Evolutionary conservation across 495 filamentous ascomycete species (phyloP).

Genomic region (Polyplosphaeria fusca): DNA sequence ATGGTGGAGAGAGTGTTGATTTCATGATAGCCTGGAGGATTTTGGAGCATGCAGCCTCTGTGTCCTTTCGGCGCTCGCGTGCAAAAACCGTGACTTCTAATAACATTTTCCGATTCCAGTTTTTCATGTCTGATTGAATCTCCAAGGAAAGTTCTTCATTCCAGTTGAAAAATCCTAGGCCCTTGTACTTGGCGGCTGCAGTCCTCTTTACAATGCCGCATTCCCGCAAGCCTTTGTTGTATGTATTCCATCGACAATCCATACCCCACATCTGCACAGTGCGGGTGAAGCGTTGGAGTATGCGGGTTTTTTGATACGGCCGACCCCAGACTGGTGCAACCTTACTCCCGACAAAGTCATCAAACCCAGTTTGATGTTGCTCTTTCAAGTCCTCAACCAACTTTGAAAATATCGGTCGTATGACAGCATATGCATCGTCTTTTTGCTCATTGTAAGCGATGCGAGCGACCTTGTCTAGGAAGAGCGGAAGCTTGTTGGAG

Average conservation of each 20-base stretch:
- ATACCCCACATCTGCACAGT: not conserved
- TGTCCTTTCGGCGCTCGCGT: not conserved
- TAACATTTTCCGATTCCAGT: not conserved
- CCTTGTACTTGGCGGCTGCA: not conserved
- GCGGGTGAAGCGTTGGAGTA: not conserved
- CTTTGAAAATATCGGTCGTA: not conserved
- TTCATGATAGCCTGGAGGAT: not conserved
- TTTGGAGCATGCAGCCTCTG: not conserved
- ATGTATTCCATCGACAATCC: conserved; percentile 6
- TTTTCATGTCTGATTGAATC: not conserved
- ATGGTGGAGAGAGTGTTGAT: not conserved
- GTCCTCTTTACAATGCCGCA: not conserved
- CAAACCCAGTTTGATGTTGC: not conserved
- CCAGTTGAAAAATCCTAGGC: conserved; percentile 5
- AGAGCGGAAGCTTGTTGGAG: not conserved
- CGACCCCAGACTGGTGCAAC: not conserved
- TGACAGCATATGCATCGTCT: conserved; percentile 7
- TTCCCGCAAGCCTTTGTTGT: conserved; percentile 16
- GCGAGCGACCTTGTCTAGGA: not conserved
- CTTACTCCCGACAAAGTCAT: not conserved
- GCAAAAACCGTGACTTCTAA: not conserved
- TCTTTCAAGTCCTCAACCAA: not conserved
- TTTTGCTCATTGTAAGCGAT: not conserved
- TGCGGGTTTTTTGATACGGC: not conserved
- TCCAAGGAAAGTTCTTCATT: conserved; percentile 3